A percentile compares a stretch with the other conserved stretches of the same genome.
Evolutionary conservation across 2,329 filamentous ascomycete species (phyloP).

Genomic region (Sarocladiaceae sp.): DNA sequence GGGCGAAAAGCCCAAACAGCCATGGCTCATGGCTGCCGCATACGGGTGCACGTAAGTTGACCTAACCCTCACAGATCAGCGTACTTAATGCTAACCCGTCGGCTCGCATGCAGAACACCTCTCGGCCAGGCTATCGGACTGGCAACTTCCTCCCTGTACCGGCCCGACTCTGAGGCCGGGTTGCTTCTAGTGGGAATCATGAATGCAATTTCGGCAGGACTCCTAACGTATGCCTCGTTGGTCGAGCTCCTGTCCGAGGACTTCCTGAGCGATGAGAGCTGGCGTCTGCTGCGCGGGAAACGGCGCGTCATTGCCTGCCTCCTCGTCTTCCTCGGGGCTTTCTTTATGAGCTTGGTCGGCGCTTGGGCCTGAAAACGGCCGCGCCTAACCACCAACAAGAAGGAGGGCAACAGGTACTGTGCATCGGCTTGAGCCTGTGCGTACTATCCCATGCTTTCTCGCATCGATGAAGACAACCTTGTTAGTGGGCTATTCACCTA

Average conservation of each 20-base stretch:
- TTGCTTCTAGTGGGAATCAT: slow-evolving; percentile 67
- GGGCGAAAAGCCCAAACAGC: slow-evolving; percentile 33
- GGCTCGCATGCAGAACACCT: slow-evolving; percentile 39
- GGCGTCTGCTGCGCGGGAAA: slow-evolving; percentile 46
- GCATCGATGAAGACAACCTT: too few species aligned
- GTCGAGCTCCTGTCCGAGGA: slow-evolving; percentile 69
- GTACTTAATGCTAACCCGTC: too few species aligned
- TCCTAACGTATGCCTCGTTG: slow-evolving; percentile 65
- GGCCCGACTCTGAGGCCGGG: slow-evolving; percentile 58
- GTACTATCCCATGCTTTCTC: too few species aligned
- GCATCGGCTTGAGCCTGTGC: too few species aligned
- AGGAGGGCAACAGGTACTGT: too few species aligned
- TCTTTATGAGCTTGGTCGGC: slow-evolving; percentile 57
- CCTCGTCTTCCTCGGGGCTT: slow-evolving; percentile 52
- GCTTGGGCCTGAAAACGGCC: slow-evolving; percentile 47
- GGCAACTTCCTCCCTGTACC: slow-evolving; percentile 62
- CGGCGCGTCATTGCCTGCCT: slow-evolving; percentile 48
- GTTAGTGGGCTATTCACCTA: too few species aligned
- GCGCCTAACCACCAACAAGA: neutral
- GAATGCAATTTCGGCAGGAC: slow-evolving; percentile 65
- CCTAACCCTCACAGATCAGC: slow-evolving; percentile 24
- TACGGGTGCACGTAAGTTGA: slow-evolving; percentile 41
- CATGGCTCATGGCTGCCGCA: slow-evolving; percentile 51
- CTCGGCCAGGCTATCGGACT: slow-evolving; percentile 69
- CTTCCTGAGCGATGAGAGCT: slow-evolving; percentile 60